Evolutionary conservation across 2,329 filamentous ascomycete species (phyloP).

Genomic region (Pezicula carpinea): DNA sequence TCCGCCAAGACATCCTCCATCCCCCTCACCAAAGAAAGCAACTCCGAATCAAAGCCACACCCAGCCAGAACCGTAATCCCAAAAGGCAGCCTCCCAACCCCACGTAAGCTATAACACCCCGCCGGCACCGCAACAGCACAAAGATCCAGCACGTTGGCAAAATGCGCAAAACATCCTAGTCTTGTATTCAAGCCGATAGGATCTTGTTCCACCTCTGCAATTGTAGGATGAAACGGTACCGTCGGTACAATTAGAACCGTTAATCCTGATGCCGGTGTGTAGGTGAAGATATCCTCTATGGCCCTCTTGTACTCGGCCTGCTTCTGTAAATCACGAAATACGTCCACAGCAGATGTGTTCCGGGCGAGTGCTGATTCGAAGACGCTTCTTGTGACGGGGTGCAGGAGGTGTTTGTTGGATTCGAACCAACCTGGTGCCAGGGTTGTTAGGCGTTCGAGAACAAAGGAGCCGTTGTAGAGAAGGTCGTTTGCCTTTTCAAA

Average conservation of each 20-base stretch:
- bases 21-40: constrained; percentile 30
- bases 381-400: constrained; percentile 44
- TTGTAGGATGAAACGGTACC: constrained; percentile 41
- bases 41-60: constrained; percentile 34
- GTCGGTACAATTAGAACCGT: constrained; percentile 46
- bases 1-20: constrained; percentile 22
- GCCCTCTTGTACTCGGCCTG: constrained; percentile 38
- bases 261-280: constrained; percentile 24
- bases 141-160: constrained; percentile 50
- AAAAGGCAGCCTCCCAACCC: constrained; percentile 35
- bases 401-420: constrained; percentile 43
- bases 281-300: constrained; percentile 35
- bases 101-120: constrained; percentile 16
- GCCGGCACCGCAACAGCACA: constrained; percentile 34
- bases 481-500: constrained; percentile 46
- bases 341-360: constrained; percentile 38
- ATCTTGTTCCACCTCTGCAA: constrained; percentile 44
- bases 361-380: constrained; percentile 35
- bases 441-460: constrained; percentile 44
- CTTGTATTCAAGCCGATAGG: constrained; percentile 44
- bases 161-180: constrained; percentile 47
- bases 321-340: constrained; percentile 43
- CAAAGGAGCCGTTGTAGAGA: constrained; percentile 48
- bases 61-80: constrained; percentile 38
- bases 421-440: constrained; percentile 34